Conservation (phyloP, 306 rosid genomes). For the Acacia crassicarpa region DNA sequence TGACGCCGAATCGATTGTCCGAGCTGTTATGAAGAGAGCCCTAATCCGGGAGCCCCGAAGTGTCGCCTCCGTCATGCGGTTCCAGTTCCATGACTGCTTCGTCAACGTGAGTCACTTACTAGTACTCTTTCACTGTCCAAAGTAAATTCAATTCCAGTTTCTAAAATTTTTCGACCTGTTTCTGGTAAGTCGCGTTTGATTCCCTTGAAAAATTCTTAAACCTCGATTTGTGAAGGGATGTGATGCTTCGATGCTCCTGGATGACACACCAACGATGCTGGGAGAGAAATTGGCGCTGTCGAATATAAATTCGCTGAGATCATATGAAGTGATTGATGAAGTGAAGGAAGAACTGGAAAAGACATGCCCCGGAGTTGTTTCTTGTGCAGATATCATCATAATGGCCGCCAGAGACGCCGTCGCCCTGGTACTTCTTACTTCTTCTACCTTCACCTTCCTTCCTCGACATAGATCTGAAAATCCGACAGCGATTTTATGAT, state of each 20-base stretch:
- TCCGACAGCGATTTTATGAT: neutral
- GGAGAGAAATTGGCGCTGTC: constrained; percentile 84
- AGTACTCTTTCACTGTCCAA: neutral
- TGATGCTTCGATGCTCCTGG: constrained; percentile 87
- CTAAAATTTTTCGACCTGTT: neutral
- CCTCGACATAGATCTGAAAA: neutral
- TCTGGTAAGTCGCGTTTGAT: neutral
- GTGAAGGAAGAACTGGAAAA: constrained; percentile 65
- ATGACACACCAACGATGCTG: constrained; percentile 76
- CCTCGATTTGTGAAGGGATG: constrained; percentile 60
- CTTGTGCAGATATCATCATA: constrained; percentile 87
- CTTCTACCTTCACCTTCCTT: neutral
- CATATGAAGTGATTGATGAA: constrained; percentile 78
- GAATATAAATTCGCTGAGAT: constrained; percentile 76
- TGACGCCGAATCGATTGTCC: constrained; percentile 53
- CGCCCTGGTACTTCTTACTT: constrained; percentile 43
- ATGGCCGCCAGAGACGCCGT: constrained; percentile 93
- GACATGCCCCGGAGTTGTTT: constrained; percentile 73
- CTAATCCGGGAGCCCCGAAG: constrained; percentile 64
- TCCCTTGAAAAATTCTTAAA: too few species aligned
- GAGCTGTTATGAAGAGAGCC: constrained; percentile 65
- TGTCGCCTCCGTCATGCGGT: constrained; percentile 87
- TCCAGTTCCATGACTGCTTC: constrained; percentile 90
- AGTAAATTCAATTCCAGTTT: neutral
- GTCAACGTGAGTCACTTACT: constrained; percentile 49